Conservation (phyloP, 208 protist genomes). For the Crithidia mellificae region DNA sequence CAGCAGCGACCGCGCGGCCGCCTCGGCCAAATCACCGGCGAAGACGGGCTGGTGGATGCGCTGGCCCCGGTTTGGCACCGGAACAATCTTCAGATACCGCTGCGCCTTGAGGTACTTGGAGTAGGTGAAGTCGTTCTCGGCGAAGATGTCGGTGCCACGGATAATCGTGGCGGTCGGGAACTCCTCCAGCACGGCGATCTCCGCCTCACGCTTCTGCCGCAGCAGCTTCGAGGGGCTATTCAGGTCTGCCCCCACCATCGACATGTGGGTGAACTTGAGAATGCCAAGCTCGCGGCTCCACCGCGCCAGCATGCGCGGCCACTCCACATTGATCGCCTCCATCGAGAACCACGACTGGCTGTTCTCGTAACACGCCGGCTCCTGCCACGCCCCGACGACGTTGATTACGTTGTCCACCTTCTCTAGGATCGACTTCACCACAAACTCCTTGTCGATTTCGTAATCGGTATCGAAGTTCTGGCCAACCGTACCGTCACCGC, state of each 20-base stretch:
- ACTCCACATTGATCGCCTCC: slow-evolving; percentile 91
- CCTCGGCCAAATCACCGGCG: slow-evolving; percentile 86
- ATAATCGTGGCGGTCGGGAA: slow-evolving; percentile 92
- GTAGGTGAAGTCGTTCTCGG: slow-evolving; percentile 88
- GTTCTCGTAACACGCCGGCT: slow-evolving; percentile 85
- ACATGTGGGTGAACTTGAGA: slow-evolving; percentile 85
- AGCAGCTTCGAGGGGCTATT: slow-evolving; percentile 87
- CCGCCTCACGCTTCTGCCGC: slow-evolving; percentile 82
- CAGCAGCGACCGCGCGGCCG: slow-evolving; percentile 76
- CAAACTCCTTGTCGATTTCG: slow-evolving; percentile 91
- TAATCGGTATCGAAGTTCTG: slow-evolving; percentile 91
- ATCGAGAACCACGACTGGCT: slow-evolving; percentile 92
- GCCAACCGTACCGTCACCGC: slow-evolving; percentile 84
- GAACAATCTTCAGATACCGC: slow-evolving; percentile 81
- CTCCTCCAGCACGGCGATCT: slow-evolving; percentile 89
- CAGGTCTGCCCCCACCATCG: slow-evolving; percentile 88
- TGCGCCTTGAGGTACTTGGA: slow-evolving; percentile 90
- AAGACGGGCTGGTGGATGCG: slow-evolving; percentile 92
- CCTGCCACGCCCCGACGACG: slow-evolving; percentile 86
- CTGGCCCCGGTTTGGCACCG: slow-evolving; percentile 79
- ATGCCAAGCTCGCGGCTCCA: slow-evolving; percentile 89
- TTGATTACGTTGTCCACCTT: slow-evolving; percentile 84
- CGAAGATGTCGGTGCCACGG: slow-evolving; percentile 84
- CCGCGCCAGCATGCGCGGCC: slow-evolving; percentile 88
- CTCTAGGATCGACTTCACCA: slow-evolving; percentile 88